These are phyloP conservation scores for Trametes punicea DNA, from an alignment of 768 basidiomycete species.

Conservation along the genomic window DNA sequence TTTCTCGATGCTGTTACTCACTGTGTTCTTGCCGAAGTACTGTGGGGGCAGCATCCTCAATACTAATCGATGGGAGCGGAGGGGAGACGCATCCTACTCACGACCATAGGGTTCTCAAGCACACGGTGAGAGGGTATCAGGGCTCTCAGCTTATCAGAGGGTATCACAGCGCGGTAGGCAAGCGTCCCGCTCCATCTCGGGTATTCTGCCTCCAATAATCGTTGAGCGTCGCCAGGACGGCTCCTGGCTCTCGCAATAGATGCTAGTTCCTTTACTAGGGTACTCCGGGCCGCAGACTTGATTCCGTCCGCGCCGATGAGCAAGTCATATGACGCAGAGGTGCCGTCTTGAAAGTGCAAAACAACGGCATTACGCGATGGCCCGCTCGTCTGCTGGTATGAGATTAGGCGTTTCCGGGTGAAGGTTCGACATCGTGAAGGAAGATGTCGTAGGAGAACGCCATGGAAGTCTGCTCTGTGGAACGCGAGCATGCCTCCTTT, in stretches of 20 bases:
- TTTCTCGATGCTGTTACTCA: slow-evolving; percentile 25
- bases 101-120: slow-evolving; percentile 22
- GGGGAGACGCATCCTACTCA: background rate
- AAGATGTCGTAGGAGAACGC: slow-evolving; percentile 49
- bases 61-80: background rate
- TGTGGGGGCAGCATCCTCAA: slow-evolving; percentile 25
- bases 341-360: slow-evolving; percentile 60
- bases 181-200: slow-evolving; percentile 58
- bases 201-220: slow-evolving; percentile 39
- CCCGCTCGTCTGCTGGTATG: slow-evolving; percentile 41
- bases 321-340: slow-evolving; percentile 56
- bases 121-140: slow-evolving; percentile 21
- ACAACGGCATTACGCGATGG: slow-evolving; percentile 35
- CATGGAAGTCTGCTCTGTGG: slow-evolving; percentile 69
- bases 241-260: slow-evolving; percentile 36
- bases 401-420: slow-evolving; percentile 56
- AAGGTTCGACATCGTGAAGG: slow-evolving; percentile 44
- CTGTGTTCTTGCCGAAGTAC: slow-evolving; percentile 49
- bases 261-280: slow-evolving; percentile 34
- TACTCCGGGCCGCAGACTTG: slow-evolving; percentile 46
- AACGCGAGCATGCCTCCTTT: slow-evolving; percentile 37
- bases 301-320: slow-evolving; percentile 71
- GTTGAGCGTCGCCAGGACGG: slow-evolving; percentile 37
- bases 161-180: slow-evolving; percentile 60
- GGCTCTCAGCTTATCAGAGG: slow-evolving; percentile 30